Percentiles rank a stretch among this genome's conserved stretches.
Evolutionary conservation across 306 rosid species (phyloP).

Genomic region (Quercus glauca): DNA sequence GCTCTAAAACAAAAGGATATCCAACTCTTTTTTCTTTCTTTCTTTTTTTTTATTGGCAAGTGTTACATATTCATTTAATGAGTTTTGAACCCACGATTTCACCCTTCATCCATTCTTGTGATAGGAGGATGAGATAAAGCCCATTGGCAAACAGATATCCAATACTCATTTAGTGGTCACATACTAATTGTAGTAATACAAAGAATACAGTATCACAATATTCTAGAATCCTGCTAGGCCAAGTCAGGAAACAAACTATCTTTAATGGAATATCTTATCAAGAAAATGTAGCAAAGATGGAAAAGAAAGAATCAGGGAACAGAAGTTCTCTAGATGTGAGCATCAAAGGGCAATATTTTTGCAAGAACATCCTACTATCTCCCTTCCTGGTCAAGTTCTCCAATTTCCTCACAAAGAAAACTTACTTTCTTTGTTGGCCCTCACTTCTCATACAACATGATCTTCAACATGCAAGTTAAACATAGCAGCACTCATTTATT

Average conservation of each 20-base stretch:
- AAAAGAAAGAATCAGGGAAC: not conserved
- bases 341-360: not conserved
- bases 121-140: too few relatives aligned
- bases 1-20: too few relatives aligned
- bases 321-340: not conserved
- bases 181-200: not conserved
- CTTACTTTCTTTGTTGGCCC: not conserved
- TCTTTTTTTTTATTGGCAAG: too few relatives aligned
- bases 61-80: too few relatives aligned
- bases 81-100: too few relatives aligned
- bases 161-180: not conserved
- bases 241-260: conserved; percentile 28
- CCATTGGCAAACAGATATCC: not conserved
- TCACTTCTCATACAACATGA: not conserved
- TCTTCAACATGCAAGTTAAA: not conserved
- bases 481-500: not conserved
- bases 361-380: not conserved
- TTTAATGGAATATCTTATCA: conserved; percentile 28
- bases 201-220: not conserved
- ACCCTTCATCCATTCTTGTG: too few relatives aligned
- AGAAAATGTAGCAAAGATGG: not conserved
- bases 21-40: too few relatives aligned
- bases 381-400: not conserved
- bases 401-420: not conserved
- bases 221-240: conserved; percentile 23